These are phyloP conservation scores for Logfia minima DNA, from an alignment of 129 eudicot genomes.

Conservation along the genomic window DNA sequence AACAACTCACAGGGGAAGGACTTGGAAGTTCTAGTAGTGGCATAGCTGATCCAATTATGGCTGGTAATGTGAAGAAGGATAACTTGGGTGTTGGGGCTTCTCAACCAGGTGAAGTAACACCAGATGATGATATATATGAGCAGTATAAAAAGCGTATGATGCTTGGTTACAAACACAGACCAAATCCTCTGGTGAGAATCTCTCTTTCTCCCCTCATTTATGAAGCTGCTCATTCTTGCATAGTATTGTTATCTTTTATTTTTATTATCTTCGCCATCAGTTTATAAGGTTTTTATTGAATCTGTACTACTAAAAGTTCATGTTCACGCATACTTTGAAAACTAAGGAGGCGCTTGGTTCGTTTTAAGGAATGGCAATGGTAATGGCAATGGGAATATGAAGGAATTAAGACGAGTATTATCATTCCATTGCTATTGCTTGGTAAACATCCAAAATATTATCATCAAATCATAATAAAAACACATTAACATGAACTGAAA, in stretches of 20 bases:
- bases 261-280: too few relatives aligned
- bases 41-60: constrained; percentile 75
- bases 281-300: too few relatives aligned
- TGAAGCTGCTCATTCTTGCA: not conserved
- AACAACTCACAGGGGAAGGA: constrained; percentile 56
- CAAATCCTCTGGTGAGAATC: constrained; percentile 67
- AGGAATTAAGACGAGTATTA: too few relatives aligned
- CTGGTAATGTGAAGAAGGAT: constrained; percentile 64
- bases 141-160: constrained; percentile 89
- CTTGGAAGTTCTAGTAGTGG: constrained; percentile 80
- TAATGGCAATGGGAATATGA: too few relatives aligned
- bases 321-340: too few relatives aligned
- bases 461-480: too few relatives aligned
- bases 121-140: constrained; percentile 85
- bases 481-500: too few relatives aligned
- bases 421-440: too few relatives aligned
- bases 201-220: not conserved
- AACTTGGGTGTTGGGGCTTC: constrained; percentile 84
- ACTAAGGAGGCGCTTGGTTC: too few relatives aligned
- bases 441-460: too few relatives aligned
- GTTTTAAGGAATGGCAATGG: too few relatives aligned
- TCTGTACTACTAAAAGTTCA: too few relatives aligned
- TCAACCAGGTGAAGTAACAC: constrained; percentile 72
- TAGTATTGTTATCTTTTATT: not conserved
- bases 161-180: constrained; percentile 74